Percentiles rank a stretch among this genome's conserved stretches.
These are phyloP conservation scores for Alternaria arbusti DNA, from an alignment of 2,329 filamentous ascomycete species.

Conservation along the genomic window DNA sequence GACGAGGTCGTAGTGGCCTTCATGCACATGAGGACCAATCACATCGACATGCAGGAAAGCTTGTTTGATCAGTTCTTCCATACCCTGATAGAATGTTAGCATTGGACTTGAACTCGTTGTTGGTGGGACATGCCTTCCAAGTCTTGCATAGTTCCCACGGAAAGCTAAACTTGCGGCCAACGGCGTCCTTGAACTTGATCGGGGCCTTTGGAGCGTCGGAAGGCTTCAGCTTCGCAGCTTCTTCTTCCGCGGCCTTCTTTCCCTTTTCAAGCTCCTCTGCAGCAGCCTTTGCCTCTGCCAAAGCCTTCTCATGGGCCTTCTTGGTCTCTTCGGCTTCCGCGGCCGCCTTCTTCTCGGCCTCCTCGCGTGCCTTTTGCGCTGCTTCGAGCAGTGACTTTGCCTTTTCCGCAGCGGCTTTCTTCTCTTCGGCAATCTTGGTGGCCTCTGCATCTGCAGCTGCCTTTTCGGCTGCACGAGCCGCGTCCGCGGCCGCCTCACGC, in stretches of 20 bases:
- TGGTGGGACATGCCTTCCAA: slow-evolving; percentile 61
- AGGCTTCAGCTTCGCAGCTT: slow-evolving; percentile 49
- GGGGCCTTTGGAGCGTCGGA: slow-evolving; percentile 57
- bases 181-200: slow-evolving; percentile 42
- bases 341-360: slow-evolving; percentile 40
- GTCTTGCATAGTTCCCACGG: slow-evolving; percentile 37
- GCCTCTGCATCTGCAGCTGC: slow-evolving; percentile 57
- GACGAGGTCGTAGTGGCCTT: slow-evolving; percentile 56
- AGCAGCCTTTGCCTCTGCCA: slow-evolving; percentile 52
- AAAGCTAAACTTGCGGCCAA: slow-evolving; percentile 39
- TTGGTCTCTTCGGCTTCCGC: slow-evolving; percentile 42
- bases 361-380: slow-evolving; percentile 39
- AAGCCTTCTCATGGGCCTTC: slow-evolving; percentile 56
- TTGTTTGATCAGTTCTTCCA: slow-evolving; percentile 58
- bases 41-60: slow-evolving; percentile 57
- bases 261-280: slow-evolving; percentile 55
- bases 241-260: slow-evolving; percentile 56
- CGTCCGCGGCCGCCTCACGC: slow-evolving; percentile 43
- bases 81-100: slow-evolving; percentile 73
- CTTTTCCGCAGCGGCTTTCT: slow-evolving; percentile 46
- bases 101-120: not conserved
- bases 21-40: slow-evolving; percentile 54
- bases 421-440: slow-evolving; percentile 59
- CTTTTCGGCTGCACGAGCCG: slow-evolving; percentile 49
- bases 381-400: slow-evolving; percentile 37